Evolutionary conservation across 2,329 filamentous ascomycete genomes (phyloP), one percentile per base, ranked within the genome.

Genomic region (Trichoderma sp.): DNA sequence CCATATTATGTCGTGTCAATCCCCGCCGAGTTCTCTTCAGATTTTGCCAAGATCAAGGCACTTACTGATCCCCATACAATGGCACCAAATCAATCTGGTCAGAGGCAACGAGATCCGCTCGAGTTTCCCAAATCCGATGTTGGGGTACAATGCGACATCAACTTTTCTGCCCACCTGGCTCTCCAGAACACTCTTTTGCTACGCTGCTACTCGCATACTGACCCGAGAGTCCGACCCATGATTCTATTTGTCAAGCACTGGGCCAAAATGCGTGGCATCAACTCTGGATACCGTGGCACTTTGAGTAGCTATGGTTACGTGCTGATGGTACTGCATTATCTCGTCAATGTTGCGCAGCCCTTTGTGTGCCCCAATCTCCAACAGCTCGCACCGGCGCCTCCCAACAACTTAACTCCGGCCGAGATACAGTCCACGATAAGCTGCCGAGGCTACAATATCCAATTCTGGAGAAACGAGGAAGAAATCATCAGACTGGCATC

Each of bases 271-370:
- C 90, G 95, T 61, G 92, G 90, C 74, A 95, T 97, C 82, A 97
- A 97, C 81, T 93, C 91, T 56, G 90, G 93, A 2, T 97, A 97
- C 78, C 91, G 91, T 47, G 94, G 95, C 56, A 97, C 94, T 0
- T 84, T 98, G 21, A 95, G 92, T 67, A 95, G 93, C 75, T 97
- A 97, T 77, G 94, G 95, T 64, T 98, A 95, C 81, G 93, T 96
- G 6, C 83, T 97, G 51, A 97, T 98, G 94, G 90, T 97, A 5
- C 84, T 97, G 18, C 95, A 98, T 81, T 97, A 95, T 78, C 87
- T 97, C 32, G 90, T 96, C 77, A 97, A 97, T 76, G 81, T 97
- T 67, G 92, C 88, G 1, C 85, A 89, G 62, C 94, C 95, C 0
- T 93, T 94, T 69, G 92, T 98, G 21, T 90, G 93, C 72, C 93